Evolutionary conservation across 2,329 filamentous ascomycete genomes (phyloP).

Genomic region (Podosphaera xanthii): DNA sequence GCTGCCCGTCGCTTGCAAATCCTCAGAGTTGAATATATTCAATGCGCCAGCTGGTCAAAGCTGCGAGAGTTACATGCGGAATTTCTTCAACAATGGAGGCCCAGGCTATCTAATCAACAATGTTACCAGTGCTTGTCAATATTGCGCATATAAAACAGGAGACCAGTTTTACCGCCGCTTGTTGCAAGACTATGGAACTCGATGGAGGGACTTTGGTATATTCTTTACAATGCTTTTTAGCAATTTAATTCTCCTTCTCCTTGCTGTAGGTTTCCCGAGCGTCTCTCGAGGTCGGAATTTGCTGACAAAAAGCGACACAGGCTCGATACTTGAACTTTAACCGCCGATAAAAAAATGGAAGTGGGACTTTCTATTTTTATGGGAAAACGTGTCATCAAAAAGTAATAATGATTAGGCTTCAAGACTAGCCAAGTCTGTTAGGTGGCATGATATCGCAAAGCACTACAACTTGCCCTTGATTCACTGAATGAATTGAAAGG

Average conservation of each 20-base stretch:
- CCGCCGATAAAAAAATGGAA: constrained; percentile 15
- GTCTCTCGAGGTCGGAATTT: not conserved
- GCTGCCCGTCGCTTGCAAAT: constrained; percentile 35
- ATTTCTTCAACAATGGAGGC: constrained; percentile 46
- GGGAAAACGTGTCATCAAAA: too few species aligned
- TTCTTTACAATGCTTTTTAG: constrained; percentile 52
- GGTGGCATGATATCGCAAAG: too few species aligned
- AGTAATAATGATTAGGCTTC: too few species aligned
- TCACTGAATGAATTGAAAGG: too few species aligned
- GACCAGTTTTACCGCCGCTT: constrained; percentile 58
- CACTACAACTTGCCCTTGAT: too few species aligned
- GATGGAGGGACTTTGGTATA: constrained; percentile 72
- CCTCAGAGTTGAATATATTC: constrained; percentile 44
- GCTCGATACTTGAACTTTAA: constrained; percentile 23
- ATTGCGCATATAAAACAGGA: constrained; percentile 61
- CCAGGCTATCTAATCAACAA: constrained; percentile 49
- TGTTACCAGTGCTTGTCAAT: constrained; percentile 43
- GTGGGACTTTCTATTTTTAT: too few species aligned
- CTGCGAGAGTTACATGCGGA: constrained; percentile 54
- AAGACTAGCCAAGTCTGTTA: too few species aligned
- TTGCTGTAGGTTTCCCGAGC: constrained; percentile 17
- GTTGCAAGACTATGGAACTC: constrained; percentile 38
- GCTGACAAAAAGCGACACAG: constrained; percentile 2
- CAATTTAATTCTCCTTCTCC: constrained; percentile 44
- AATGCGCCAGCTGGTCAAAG: constrained; percentile 37